Percentiles rank a stretch among this genome's conserved stretches.
These are phyloP conservation scores for Venturia effusa DNA, from an alignment of 2,329 filamentous ascomycete species.

Conservation along the genomic window DNA sequence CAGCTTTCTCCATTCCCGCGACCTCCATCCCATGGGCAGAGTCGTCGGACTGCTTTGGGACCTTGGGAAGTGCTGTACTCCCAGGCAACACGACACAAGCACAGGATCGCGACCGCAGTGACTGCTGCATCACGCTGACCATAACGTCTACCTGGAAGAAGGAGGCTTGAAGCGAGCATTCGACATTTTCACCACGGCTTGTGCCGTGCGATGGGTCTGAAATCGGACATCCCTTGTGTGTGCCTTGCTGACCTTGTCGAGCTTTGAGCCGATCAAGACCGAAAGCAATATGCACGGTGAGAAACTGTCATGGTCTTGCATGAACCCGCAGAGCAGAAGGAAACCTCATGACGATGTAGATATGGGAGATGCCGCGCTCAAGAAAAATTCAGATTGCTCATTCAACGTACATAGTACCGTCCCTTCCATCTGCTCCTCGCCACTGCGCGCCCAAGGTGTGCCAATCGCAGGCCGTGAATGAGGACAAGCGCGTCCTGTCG, in stretches of 20 bases:
- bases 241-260: neutral
- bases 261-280: neutral
- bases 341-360: neutral
- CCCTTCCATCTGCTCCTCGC: neutral
- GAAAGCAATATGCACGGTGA: neutral
- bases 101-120: neutral
- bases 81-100: neutral
- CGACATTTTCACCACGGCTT: neutral
- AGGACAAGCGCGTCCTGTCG: neutral
- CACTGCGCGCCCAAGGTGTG: neutral
- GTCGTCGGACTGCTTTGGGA: neutral
- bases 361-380: neutral
- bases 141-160: neutral
- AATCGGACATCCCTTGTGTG: neutral
- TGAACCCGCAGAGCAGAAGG: neutral
- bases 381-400: neutral
- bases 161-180: neutral
- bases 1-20: neutral
- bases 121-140: neutral
- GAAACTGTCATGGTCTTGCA: neutral
- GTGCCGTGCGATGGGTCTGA: neutral
- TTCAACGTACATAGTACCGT: neutral
- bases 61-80: neutral
- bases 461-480: neutral
- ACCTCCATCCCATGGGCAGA: neutral